Evolutionary conservation across 2,329 filamentous ascomycete genomes (phyloP), one percentile per base, ranked within the genome.

Genomic region (Cladorrhinum sp.): DNA sequence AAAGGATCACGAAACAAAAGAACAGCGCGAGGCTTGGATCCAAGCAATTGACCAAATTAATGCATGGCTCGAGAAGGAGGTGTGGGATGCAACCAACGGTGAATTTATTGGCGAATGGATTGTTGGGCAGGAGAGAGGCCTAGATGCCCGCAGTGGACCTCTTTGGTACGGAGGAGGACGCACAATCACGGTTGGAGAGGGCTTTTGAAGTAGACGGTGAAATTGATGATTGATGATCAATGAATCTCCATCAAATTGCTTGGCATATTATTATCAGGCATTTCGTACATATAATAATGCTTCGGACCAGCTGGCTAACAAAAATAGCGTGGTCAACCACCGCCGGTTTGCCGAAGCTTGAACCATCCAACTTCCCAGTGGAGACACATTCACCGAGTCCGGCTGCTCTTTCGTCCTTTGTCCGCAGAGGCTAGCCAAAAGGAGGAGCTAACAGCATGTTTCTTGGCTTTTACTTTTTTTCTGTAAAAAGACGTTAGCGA

Each of bases 111-210:
- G 89, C 0, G 89, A 95, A 70, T 97, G 93, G 92, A 77, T 90
- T 23, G 86, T 97, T n/a, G 93, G 93, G 0, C 85, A 96, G 68
- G 92, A 93, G 72, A 88, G 81, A 67, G 93, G 93, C 0, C 75
- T 97, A 58, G 90, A 93, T 69, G 86, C 85, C 61, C 84, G 91
- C 50, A 85, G 82, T 64, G 93, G 93, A 0, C 79, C 81, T 5
- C 75, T 96, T 50, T 98, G 93, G 92, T 97, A 96, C 76, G 93
- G 89, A 36, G 90, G 87, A 24, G 93, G 93, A 0, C 82, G 89
- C 64, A 89, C 85, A 2, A 80, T 96, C 62, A 76, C 81, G 69
- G 57, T 81, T 18, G 85, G 85, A 18, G 85, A 87, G 71, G 85
- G 85, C 0, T 88, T 86, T 70, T 87, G 65, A 50, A 49, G 16